phyloP scores from a whole-genome alignment of 352 stramenopile genomes.

The Phytophthora melonis region DNA sequence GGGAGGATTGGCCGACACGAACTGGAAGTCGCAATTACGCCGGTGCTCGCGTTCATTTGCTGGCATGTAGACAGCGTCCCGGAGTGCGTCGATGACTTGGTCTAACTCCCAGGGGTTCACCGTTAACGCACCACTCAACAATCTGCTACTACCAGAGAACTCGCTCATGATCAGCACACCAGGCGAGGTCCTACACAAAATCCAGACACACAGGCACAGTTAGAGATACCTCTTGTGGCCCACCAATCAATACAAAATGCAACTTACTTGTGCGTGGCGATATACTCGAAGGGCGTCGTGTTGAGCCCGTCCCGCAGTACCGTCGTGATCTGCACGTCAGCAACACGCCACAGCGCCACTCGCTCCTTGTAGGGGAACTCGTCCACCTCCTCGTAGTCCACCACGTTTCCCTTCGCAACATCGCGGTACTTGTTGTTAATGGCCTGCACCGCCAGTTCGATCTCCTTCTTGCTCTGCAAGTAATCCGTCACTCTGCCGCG shows the following conservation, averaged over 20 bases:
- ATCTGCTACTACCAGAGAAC: constrained; percentile 95
- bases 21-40: constrained; percentile 82
- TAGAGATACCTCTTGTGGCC: neutral
- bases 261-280: constrained; percentile 76
- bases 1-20: constrained; percentile 73
- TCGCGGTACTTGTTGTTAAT: constrained; percentile 93
- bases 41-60: constrained; percentile 76
- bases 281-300: constrained; percentile 86
- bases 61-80: constrained; percentile 80
- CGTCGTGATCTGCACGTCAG: constrained; percentile 81
- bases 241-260: neutral
- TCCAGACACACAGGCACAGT: neutral
- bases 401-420: constrained; percentile 56
- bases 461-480: constrained; percentile 94
- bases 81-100: constrained; percentile 75
- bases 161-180: constrained; percentile 97
- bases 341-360: constrained; percentile 80
- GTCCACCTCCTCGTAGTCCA: constrained; percentile 82
- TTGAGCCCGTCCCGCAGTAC: constrained; percentile 84
- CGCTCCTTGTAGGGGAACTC: constrained; percentile 77
- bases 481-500: constrained; percentile 94
- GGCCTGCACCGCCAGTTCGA: constrained; percentile 86
- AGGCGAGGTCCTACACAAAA: constrained; percentile 51
- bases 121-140: constrained; percentile 95
- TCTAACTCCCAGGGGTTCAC: constrained; percentile 98